Conservation (phyloP, 2,329 filamentous ascomycete species). For the Arachnopeziza araneosa region DNA sequence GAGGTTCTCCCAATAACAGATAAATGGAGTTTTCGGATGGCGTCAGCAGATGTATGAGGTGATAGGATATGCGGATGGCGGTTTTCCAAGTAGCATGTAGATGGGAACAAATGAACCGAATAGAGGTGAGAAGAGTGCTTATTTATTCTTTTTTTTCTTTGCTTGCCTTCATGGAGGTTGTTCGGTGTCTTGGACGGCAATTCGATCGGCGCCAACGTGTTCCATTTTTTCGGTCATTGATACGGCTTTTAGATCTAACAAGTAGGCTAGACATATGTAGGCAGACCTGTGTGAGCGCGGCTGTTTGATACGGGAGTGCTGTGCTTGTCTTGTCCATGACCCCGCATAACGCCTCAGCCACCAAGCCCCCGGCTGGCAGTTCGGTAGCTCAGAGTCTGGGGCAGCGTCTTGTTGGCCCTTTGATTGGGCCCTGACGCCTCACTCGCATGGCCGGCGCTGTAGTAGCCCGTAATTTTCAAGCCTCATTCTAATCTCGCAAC, state of each 20-base stretch:
- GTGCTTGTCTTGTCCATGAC: no score
- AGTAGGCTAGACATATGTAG: constrained; percentile 3
- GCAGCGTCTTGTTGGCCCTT: no score
- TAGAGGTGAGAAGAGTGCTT: background rate
- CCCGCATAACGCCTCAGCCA: no score
- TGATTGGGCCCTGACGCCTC: no score
- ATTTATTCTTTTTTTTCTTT: background rate
- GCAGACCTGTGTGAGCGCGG: constrained; percentile 6
- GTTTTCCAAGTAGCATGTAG: background rate
- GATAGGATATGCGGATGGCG: background rate
- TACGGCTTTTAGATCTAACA: constrained; percentile 7
- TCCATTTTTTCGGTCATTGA: constrained; percentile 3
- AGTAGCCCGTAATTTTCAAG: no score
- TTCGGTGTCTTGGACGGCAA: constrained; percentile 19
- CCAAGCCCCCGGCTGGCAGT: no score
- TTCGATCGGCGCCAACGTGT: constrained; percentile 9
- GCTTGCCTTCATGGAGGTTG: constrained; percentile 4
- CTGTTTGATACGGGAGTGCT: constrained; percentile 10
- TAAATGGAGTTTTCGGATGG: no score
- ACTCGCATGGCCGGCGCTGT: no score
- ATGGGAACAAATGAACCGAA: background rate
- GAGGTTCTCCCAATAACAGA: background rate
- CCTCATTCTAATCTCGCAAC: no score
- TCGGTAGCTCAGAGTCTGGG: no score
- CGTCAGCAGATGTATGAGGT: background rate